Evolutionary conservation across 2,329 filamentous ascomycete genomes (phyloP).

Genomic region (Waltergamsia citrina): DNA sequence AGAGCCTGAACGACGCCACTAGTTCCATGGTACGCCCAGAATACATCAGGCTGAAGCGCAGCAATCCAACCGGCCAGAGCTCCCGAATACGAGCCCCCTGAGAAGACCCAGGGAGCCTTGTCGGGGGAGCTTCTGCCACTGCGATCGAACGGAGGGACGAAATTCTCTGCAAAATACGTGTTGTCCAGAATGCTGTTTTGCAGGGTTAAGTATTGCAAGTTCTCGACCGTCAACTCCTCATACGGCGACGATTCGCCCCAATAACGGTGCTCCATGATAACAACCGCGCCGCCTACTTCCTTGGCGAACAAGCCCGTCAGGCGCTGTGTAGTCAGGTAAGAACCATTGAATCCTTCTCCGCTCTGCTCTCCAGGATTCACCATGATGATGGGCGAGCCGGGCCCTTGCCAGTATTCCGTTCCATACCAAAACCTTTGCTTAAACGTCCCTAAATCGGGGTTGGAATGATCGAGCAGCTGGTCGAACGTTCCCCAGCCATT

Average conservation of each 20-base stretch:
- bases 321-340: conserved; percentile 63
- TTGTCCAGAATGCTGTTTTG: conserved; percentile 70
- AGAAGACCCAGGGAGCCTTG: conserved; percentile 60
- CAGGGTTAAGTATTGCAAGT: conserved; percentile 66
- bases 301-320: conserved; percentile 55
- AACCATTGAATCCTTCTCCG: conserved; percentile 41
- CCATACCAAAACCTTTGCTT: conserved; percentile 74
- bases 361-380: conserved; percentile 56
- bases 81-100: conserved; percentile 73
- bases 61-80: conserved; percentile 66
- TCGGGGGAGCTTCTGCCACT: conserved; percentile 53
- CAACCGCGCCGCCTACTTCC: conserved; percentile 59
- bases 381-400: conserved; percentile 70
- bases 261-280: conserved; percentile 77
- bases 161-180: conserved; percentile 64
- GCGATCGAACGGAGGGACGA: conserved; percentile 58
- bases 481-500: conserved; percentile 24
- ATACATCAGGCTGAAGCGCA: conserved; percentile 62
- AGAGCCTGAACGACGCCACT: conserved; percentile 70
- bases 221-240: conserved; percentile 52
- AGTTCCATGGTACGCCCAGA: conserved; percentile 66
- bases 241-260: conserved; percentile 67
- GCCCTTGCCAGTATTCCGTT: conserved; percentile 59
- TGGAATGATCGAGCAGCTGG: conserved; percentile 49
- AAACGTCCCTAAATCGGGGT: conserved; percentile 51